These are phyloP conservation scores for Sporobolomyces phaffii DNA, from an alignment of 768 basidiomycete genomes.

Conservation along the genomic window DNA sequence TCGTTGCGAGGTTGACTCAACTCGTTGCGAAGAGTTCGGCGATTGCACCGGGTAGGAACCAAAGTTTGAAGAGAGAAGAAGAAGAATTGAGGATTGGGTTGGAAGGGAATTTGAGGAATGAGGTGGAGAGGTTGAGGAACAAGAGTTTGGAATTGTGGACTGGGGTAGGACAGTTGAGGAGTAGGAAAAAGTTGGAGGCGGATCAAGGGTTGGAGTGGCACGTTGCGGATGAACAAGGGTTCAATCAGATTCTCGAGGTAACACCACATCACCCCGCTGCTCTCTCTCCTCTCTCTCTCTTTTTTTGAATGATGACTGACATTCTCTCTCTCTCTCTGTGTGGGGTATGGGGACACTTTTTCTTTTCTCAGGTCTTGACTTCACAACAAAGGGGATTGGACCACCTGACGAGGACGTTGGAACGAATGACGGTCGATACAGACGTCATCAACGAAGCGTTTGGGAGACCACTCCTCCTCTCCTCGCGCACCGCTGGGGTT, in stretches of 20 bases:
- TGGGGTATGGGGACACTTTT: not conserved
- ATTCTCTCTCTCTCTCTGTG: too few species aligned
- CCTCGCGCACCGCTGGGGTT: too few species aligned
- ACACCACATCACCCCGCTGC: too few species aligned
- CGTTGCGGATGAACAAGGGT: constrained; percentile 79
- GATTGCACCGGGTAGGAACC: constrained; percentile 67
- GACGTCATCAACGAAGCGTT: constrained; percentile 52
- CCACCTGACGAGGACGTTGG: constrained; percentile 69
- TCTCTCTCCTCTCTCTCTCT: not conserved
- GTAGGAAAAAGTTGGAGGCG: constrained; percentile 54
- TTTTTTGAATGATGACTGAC: too few species aligned
- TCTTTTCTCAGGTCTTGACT: constrained; percentile 56
- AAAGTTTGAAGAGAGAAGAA: constrained; percentile 71
- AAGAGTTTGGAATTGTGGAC: constrained; percentile 67
- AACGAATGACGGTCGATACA: constrained; percentile 61
- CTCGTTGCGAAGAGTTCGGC: constrained; percentile 72
- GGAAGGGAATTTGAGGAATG: constrained; percentile 60
- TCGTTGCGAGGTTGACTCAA: constrained; percentile 63
- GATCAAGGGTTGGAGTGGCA: constrained; percentile 64
- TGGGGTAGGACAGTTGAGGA: constrained; percentile 67
- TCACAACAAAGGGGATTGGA: constrained; percentile 75
- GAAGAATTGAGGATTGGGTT: constrained; percentile 64
- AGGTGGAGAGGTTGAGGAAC: constrained; percentile 59
- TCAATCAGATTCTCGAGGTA: constrained; percentile 69
- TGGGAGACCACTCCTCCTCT: constrained; percentile 23